Evolutionary conservation across 2,329 filamentous ascomycete genomes (phyloP), one percentile per base, ranked within the genome.

Genomic region (Calonectria leucothoes): DNA sequence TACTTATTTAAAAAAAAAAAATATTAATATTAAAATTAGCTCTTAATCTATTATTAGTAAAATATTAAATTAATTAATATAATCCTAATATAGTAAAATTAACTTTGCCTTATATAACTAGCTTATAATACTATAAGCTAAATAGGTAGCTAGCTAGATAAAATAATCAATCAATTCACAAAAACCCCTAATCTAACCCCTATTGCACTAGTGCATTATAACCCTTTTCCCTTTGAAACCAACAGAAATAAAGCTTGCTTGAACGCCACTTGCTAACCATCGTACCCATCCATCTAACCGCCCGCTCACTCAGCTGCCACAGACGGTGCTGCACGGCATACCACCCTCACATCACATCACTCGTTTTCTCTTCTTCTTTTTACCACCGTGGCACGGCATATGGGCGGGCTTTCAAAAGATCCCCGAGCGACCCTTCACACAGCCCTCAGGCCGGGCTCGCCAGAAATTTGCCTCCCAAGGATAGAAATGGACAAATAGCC

Each of bases 371-470:
- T 23, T 49, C 14, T 45, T 33, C 27, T 33, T 29, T 31, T 25
- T n/a, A n/a, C n/a, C n/a, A 12, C 29, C n/a, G 68, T 66, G 39
- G 49, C 68, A 66, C 68, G 39, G 45, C 63, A n/a, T 37, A n/a
- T 14, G 33, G 12, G n/a, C 61, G 37, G n/a, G 35, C 59, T 23
- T 27, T 37, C 49, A 37, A 57, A 48, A 65, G 45, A 55, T 45
- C 27, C 57, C 33, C 61, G 23, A 49, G n/a, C 37, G 66, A 65
- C 68, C 49, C 23, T 20, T 15, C 15, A 20, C 68, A 61, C 66
- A 61, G 52, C 37, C 66, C 39, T 6, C 27, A 2, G 17, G 14
- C 12, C 6, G 17, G 23, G 10, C 14, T n/a, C 17, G 25, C 25
- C 20, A 49, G 20, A 12, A 20, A 48, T 35, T n/a, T 14, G 25